Evolutionary conservation across 2,329 filamentous ascomycete species (phyloP).

Genomic region (Aspergillus pseudoterreus): DNA sequence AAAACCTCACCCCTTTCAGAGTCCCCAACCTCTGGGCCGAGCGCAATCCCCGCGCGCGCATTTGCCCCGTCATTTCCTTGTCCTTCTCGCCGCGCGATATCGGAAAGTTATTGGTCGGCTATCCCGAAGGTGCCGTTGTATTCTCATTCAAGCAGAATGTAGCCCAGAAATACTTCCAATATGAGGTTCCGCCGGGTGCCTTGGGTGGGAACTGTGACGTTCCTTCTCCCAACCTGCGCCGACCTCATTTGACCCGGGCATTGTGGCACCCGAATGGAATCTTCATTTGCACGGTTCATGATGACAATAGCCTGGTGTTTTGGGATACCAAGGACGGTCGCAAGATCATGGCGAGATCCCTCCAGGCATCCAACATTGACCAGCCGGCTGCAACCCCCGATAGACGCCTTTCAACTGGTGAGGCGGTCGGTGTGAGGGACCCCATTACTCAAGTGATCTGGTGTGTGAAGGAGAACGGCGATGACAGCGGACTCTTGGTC

Average conservation of each 20-base stretch:
- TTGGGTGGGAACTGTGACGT: conserved; percentile 70
- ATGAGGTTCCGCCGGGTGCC: conserved; percentile 74
- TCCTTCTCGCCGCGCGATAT: conserved; percentile 89
- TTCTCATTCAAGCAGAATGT: conserved; percentile 94
- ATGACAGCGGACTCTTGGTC: conserved; percentile 85
- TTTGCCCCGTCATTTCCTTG: conserved; percentile 68
- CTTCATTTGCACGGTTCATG: conserved; percentile 80
- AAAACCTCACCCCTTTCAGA: conserved; percentile 69
- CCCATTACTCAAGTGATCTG: conserved; percentile 77
- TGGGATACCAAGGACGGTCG: conserved; percentile 92
- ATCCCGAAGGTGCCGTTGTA: conserved; percentile 78
- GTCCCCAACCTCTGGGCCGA: conserved; percentile 85
- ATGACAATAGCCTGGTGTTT: conserved; percentile 86
- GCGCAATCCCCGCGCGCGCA: conserved; percentile 62
- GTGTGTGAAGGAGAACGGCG: conserved; percentile 92
- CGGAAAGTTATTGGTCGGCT: conserved; percentile 86
- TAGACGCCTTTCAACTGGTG: conserved; percentile 42
- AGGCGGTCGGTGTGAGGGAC: conserved; percentile 60
- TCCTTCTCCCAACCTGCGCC: conserved; percentile 59
- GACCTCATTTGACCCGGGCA: conserved; percentile 74
- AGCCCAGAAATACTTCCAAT: conserved; percentile 74
- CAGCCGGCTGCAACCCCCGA: conserved; percentile 52
- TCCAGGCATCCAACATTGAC: conserved; percentile 71
- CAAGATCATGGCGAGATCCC: conserved; percentile 75
- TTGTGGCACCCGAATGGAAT: conserved; percentile 94